Conservation (phyloP, 208 protist genomes). For the Acanthamoeba divionensis region DNA sequence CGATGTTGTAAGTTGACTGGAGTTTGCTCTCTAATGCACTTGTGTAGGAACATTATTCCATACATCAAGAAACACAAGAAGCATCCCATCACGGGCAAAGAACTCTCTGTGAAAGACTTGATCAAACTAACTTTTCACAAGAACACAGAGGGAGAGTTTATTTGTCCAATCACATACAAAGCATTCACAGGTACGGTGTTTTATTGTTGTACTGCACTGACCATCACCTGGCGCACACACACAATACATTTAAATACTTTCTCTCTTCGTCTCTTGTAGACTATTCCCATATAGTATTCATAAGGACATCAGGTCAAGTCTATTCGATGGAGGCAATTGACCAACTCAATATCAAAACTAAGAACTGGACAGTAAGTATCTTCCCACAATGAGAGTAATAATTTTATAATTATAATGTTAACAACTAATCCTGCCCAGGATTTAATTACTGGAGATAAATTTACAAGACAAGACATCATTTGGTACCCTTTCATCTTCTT, state of each 20-base stretch:
- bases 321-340: constrained; percentile 85
- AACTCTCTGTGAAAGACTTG: constrained; percentile 78
- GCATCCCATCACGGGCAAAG: constrained; percentile 81
- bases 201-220: neutral
- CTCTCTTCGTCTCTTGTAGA: constrained; percentile 54
- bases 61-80: constrained; percentile 81
- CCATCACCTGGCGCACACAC: no score
- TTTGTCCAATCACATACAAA: constrained; percentile 86
- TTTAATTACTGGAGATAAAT: constrained; percentile 78
- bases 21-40: constrained; percentile 57
- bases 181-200: constrained; percentile 73
- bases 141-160: constrained; percentile 75
- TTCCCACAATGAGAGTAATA: neutral
- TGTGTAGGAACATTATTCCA: constrained; percentile 80
- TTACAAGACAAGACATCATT: constrained; percentile 81
- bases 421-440: constrained; percentile 51
- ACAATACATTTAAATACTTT: neutral
- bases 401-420: neutral
- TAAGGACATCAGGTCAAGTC: constrained; percentile 81
- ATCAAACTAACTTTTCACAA: constrained; percentile 77
- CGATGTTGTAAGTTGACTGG: neutral
- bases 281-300: constrained; percentile 83
- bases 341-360: constrained; percentile 84
- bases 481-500: neutral
- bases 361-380: constrained; percentile 60